Evolutionary conservation across 2,329 filamentous ascomycete genomes (phyloP).

Genomic region (Seiridium unicorne): DNA sequence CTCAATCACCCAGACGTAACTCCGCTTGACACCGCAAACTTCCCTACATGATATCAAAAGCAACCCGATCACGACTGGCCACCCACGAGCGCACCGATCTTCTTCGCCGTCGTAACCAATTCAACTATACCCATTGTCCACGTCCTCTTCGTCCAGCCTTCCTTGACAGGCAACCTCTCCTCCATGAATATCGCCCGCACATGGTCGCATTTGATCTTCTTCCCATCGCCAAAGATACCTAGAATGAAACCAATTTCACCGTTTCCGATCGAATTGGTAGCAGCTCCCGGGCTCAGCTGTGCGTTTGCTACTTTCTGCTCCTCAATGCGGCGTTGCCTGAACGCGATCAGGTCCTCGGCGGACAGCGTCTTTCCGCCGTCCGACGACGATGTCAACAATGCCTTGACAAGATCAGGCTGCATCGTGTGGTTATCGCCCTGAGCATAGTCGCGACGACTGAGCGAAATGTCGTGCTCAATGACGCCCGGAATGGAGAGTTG

Average conservation of each 20-base stretch:
- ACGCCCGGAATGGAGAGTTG: not conserved
- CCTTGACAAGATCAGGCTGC: not conserved
- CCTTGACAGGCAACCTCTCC: slow-evolving; percentile 1
- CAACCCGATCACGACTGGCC: no score
- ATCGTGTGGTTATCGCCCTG: not conserved
- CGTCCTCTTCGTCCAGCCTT: slow-evolving; percentile 6
- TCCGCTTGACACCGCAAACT: no score
- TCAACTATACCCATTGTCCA: slow-evolving; percentile 6
- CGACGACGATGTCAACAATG: not conserved
- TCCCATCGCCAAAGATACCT: slow-evolving; percentile 5
- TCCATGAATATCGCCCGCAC: slow-evolving; percentile 6
- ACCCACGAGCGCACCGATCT: not conserved
- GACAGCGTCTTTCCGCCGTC: not conserved
- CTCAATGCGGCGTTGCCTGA: not conserved
- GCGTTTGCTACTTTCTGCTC: not conserved
- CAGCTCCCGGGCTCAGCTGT: not conserved
- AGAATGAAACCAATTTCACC: slow-evolving; percentile 5
- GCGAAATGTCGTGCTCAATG: not conserved
- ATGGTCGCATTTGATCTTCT: not conserved
- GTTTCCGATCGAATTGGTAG: not conserved
- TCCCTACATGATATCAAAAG: no score
- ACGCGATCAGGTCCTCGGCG: not conserved
- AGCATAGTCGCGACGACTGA: not conserved
- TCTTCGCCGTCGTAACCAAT: not conserved
- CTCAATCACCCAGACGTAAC: no score